These are phyloP conservation scores for Plectosphaerella sp. DNA, from an alignment of 2,329 filamentous ascomycete species.

Conservation along the genomic window DNA sequence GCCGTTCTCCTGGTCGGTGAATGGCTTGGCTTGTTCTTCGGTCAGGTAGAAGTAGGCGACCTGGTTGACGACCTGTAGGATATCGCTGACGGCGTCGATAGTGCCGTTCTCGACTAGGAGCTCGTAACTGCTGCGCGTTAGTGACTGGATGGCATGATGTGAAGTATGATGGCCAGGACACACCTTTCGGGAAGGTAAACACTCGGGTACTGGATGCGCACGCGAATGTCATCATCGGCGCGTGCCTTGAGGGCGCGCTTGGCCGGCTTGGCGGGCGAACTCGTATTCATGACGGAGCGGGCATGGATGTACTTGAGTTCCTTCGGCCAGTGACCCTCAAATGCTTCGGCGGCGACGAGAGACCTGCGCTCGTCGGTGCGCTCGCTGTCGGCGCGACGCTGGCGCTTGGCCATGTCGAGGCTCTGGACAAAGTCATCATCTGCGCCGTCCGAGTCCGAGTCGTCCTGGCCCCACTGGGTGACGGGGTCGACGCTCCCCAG, in stretches of 20 bases:
- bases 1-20: slow-evolving; percentile 69
- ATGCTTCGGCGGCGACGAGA: slow-evolving; percentile 40
- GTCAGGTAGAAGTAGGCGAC: slow-evolving; percentile 76
- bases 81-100: slow-evolving; percentile 72
- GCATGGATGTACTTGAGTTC: slow-evolving; percentile 51
- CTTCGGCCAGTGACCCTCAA: slow-evolving; percentile 23
- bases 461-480: slow-evolving; percentile 40
- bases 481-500: slow-evolving; percentile 8
- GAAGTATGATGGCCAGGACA: slow-evolving; percentile 8
- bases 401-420: slow-evolving; percentile 43
- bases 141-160: too few species aligned
- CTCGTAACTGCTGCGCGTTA: slow-evolving; percentile 50
- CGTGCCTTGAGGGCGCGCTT: slow-evolving; percentile 8
- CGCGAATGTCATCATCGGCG: slow-evolving; percentile 45
- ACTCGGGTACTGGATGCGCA: slow-evolving; percentile 83
- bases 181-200: slow-evolving; percentile 64
- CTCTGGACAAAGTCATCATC: slow-evolving; percentile 28
- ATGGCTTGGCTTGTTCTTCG: slow-evolving; percentile 59
- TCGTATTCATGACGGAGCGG: slow-evolving; percentile 29
- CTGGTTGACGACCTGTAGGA: slow-evolving; percentile 63
- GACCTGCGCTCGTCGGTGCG: slow-evolving; percentile 40
- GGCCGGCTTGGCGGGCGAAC: slow-evolving; percentile 7
- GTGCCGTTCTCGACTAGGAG: slow-evolving; percentile 75
- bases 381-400: slow-evolving; percentile 36
- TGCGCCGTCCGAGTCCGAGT: slow-evolving; percentile 48